These are phyloP conservation scores for Croton setiger DNA, from an alignment of 441 rosid species.

Conservation along the genomic window DNA sequence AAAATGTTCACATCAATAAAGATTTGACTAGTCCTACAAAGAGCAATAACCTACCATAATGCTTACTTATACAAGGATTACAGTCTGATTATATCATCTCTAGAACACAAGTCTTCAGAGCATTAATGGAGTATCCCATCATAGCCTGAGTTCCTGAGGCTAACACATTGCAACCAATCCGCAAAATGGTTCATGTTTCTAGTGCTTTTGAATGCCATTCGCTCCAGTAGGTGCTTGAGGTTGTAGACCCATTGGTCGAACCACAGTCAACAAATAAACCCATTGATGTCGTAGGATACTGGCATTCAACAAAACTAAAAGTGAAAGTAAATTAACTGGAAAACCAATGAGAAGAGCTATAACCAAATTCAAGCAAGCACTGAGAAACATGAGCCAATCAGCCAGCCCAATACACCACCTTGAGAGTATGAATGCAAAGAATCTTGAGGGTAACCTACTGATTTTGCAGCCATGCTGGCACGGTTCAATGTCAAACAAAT, in stretches of 20 bases:
- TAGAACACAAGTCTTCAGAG: conserved; percentile 82
- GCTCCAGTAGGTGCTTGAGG: conserved; percentile 69
- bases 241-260: conserved; percentile 73
- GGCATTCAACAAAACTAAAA: conserved; percentile 24
- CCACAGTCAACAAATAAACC: conserved; percentile 81
- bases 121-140: conserved; percentile 78
- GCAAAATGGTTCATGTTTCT: conserved; percentile 66
- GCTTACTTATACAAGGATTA: too few species aligned
- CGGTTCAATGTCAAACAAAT: neutral
- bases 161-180: conserved; percentile 65
- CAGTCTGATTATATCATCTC: too few species aligned
- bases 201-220: conserved; percentile 90
- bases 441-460: conserved; percentile 26
- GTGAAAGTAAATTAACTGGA: neutral
- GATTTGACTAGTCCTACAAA: too few species aligned
- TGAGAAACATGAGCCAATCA: too few species aligned
- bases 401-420: conserved; percentile 56
- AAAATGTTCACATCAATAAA: too few species aligned
- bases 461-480: conserved; percentile 36
- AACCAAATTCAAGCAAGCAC: conserved; percentile 6
- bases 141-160: conserved; percentile 88
- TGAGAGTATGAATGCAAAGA: conserved; percentile 46
- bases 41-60: too few species aligned
- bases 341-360: neutral
- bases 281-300: conserved; percentile 79